phyloP scores from a whole-genome alignment of 495 filamentous ascomycete species.

The Thozetella sp. region DNA sequence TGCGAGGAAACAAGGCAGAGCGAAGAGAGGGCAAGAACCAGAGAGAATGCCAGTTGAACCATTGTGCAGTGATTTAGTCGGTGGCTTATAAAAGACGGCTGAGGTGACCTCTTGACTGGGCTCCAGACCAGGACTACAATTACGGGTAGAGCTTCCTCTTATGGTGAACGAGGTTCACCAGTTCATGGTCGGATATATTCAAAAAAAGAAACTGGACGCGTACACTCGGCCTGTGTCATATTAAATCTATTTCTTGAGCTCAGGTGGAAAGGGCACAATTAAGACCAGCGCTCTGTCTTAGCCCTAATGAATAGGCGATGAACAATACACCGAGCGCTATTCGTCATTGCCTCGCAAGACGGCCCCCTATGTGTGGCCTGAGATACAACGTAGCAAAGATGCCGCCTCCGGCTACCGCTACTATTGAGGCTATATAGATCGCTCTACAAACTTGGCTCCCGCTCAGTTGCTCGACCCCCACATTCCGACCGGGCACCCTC shows the following conservation, averaged over 20 bases:
- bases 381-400: not conserved
- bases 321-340: not conserved
- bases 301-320: not conserved
- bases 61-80: not conserved
- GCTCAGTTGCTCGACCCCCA: not conserved
- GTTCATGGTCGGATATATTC: no score
- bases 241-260: no score
- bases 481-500: not conserved
- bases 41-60: not conserved
- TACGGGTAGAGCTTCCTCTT: not conserved
- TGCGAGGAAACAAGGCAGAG: not conserved
- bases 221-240: no score
- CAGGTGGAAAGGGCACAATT: not conserved
- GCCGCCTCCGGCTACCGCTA: not conserved
- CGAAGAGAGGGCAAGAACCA: not conserved
- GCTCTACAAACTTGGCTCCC: not conserved
- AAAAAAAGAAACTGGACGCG: no score
- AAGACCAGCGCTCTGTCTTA: not conserved
- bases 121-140: not conserved
- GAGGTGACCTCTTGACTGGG: not conserved
- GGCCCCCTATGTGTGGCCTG: not conserved
- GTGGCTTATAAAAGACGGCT: not conserved
- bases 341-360: not conserved
- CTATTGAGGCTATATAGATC: not conserved
- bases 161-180: no score